These are phyloP conservation scores for Tulasnella calospora DNA, from an alignment of 768 basidiomycete genomes.

Conservation along the genomic window DNA sequence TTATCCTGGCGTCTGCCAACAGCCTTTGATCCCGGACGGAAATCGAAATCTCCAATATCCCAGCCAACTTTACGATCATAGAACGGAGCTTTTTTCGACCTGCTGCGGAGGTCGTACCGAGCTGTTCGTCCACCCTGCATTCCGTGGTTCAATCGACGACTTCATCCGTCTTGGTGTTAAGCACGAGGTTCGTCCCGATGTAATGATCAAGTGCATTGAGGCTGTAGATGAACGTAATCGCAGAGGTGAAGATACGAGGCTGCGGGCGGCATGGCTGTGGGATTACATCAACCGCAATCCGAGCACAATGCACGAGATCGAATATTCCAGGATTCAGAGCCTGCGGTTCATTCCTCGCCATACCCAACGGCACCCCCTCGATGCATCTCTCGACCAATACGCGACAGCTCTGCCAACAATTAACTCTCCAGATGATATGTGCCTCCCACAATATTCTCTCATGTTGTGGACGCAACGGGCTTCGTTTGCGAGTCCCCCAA, in stretches of 20 bases:
- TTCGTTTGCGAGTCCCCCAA: not conserved
- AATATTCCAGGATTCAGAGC: not conserved
- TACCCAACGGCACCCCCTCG: not conserved
- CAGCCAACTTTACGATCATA: not conserved
- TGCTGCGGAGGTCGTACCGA: not conserved
- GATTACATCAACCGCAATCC: not conserved
- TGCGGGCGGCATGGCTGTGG: slow-evolving; percentile 3
- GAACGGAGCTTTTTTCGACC: not conserved
- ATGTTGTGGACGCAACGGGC: slow-evolving; percentile 19
- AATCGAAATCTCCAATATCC: not conserved
- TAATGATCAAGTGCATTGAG: not conserved
- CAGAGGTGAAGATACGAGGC: not conserved
- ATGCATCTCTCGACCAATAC: not conserved
- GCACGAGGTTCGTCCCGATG: not conserved
- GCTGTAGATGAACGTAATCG: not conserved
- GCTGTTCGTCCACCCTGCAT: slow-evolving; percentile 7
- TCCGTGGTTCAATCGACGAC: not conserved
- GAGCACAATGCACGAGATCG: not conserved
- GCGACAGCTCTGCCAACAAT: not conserved
- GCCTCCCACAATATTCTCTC: not conserved
- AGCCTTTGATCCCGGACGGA: not conserved
- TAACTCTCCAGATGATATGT: not conserved
- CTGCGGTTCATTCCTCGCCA: slow-evolving; percentile 1
- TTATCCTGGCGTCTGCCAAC: not conserved
- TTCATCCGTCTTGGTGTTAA: not conserved